Conservation (phyloP, 1,139 yeast species). For the Arxiozyma heterogenica region DNA sequence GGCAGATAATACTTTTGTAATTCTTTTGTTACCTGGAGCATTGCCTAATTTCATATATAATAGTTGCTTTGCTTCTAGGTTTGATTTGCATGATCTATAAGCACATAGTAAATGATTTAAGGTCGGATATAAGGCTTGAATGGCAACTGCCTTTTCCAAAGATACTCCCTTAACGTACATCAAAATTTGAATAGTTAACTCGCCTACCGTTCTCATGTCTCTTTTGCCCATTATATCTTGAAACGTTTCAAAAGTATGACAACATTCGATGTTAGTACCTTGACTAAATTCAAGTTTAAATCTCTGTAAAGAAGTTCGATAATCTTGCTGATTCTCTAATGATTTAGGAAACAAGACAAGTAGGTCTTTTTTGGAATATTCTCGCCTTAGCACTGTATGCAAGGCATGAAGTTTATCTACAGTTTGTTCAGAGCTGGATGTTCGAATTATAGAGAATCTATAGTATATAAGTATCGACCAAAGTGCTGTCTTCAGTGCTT, state of each 20-base stretch:
- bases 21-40: slow-evolving; percentile 53
- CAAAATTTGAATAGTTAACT: slow-evolving; percentile 65
- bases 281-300: slow-evolving; percentile 41
- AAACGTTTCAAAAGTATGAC: slow-evolving; percentile 58
- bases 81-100: slow-evolving; percentile 30
- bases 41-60: slow-evolving; percentile 39
- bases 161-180: slow-evolving; percentile 76
- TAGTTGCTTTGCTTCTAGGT: slow-evolving; percentile 35
- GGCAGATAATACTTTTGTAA: slow-evolving; percentile 51
- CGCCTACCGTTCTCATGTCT: slow-evolving; percentile 62
- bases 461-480: slow-evolving; percentile 61
- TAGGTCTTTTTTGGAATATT: slow-evolving; percentile 33
- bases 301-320: slow-evolving; percentile 33
- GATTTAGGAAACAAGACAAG: slow-evolving; percentile 44
- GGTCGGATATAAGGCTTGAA: slow-evolving; percentile 41
- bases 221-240: slow-evolving; percentile 65
- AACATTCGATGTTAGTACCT: slow-evolving; percentile 38
- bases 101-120: slow-evolving; percentile 30
- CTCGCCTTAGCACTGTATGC: slow-evolving; percentile 41
- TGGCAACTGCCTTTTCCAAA: slow-evolving; percentile 70
- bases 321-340: slow-evolving; percentile 47
- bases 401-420: slow-evolving; percentile 51
- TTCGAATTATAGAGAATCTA: slow-evolving; percentile 58
- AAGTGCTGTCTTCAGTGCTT: slow-evolving; percentile 68
- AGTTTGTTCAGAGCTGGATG: slow-evolving; percentile 69